Percentiles rank a stretch among this genome's conserved stretches.
These are phyloP conservation scores for Coprinopsis sp. DNA, from an alignment of 768 basidiomycete species.

Conservation along the genomic window DNA sequence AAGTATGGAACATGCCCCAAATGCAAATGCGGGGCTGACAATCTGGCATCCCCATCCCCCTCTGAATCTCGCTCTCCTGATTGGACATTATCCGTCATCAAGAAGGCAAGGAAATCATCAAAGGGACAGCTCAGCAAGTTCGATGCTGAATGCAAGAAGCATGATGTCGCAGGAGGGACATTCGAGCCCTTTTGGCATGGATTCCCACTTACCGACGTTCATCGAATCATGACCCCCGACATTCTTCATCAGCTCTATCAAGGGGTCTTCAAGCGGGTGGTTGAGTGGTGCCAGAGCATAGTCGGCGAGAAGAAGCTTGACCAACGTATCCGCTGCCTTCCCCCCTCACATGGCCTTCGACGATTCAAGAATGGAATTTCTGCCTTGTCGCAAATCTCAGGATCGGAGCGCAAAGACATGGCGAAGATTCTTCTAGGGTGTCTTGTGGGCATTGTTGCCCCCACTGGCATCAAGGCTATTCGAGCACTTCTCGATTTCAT, in stretches of 20 bases:
- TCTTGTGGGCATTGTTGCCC: constrained; percentile 17
- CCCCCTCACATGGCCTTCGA: constrained; percentile 21
- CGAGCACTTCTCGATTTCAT: constrained; percentile 27
- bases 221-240: constrained; percentile 37
- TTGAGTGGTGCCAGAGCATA: constrained; percentile 26
- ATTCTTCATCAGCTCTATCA: constrained; percentile 47
- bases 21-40: constrained; percentile 7
- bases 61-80: background rate
- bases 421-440: constrained; percentile 25
- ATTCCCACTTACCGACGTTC: constrained; percentile 37
- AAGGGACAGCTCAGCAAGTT: constrained; percentile 1
- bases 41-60: constrained; percentile 6
- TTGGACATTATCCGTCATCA: constrained; percentile 14
- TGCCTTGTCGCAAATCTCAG: constrained; percentile 32
- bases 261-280: constrained; percentile 40
- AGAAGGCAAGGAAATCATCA: constrained; percentile 5
- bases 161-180: constrained; percentile 16
- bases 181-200: constrained; percentile 36
- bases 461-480: constrained; percentile 11
- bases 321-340: background rate
- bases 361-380: constrained; percentile 39
- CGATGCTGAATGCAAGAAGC: constrained; percentile 15
- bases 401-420: constrained; percentile 32
- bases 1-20: constrained; percentile 16
- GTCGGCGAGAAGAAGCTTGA: constrained; percentile 1